Base-by-base conservation (phyloP, 441 rosid species). In the Manihot esculenta region DNA sequence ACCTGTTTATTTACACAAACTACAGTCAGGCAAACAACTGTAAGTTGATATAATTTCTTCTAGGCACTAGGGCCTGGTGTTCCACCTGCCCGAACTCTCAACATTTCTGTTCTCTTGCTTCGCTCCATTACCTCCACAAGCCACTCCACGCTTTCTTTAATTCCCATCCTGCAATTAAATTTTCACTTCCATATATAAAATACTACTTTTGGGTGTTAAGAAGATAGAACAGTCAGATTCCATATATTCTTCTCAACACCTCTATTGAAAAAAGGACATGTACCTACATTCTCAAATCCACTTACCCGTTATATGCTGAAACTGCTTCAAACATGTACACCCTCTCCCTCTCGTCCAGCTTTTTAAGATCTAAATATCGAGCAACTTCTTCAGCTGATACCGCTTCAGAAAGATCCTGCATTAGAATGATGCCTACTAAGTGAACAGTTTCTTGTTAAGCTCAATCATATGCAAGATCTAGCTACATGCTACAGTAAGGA, bases 81-180 rank as follows among this genome's bases (percentile, higher is more conserved):
- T 64, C 47, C 77, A 27, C 90, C 93, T 13, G 92, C 85, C 12
- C 97, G 97, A 41, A 79, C 86, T 78, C 91, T 86, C 84, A 95
- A 73, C 71, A 79, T 79, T 80, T 93, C 98, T 9, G 97, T 91
- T 87, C 99, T 90, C 87, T 89, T 95, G 91, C 98, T 92, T 83
- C 91, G 88, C 80, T 89, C 94, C 97, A 93, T 95, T 75, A 85
- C 97, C 24, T 85, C 92, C 30, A 91, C 87, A 20, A 93, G 85
- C 98, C 99, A 89, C 68, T 91, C 97, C n/a, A 90, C 83, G 63
- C 98, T 82, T 76, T 83, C 97, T 78, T 88, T 93, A 53, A 95
- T 93, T 68, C 99, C 99, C 76, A 83, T 69, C 79, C 99, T 95
- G 90, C 84, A 77, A 72, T 58, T n/a, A 74, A 61, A 54, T 38